phyloP scores from a whole-genome alignment of 1,284 basidiomycete genomes.

The Malassezia psittaci region DNA sequence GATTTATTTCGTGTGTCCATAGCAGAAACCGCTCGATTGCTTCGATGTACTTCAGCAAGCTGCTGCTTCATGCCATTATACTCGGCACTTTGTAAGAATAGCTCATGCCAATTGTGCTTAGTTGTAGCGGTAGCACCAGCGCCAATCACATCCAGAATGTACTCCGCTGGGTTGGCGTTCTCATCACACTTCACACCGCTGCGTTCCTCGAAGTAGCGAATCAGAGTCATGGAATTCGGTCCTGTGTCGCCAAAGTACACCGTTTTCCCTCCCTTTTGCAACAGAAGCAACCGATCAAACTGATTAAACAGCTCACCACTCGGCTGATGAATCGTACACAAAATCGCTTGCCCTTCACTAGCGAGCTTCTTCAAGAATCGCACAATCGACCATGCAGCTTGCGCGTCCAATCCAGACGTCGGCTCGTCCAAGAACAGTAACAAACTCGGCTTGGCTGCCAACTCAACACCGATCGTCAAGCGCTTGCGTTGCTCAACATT shows the following conservation, averaged over 20 bases:
- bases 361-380: conserved; percentile 47
- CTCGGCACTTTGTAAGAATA: conserved; percentile 27
- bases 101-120: conserved; percentile 35
- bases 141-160: conserved; percentile 41
- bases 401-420: conserved; percentile 32
- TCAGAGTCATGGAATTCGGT: conserved; percentile 54
- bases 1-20: conserved; percentile 5
- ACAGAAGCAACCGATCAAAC: conserved; percentile 32
- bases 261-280: conserved; percentile 33
- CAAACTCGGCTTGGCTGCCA: conserved; percentile 35
- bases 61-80: conserved; percentile 17
- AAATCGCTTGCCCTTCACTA: conserved; percentile 41
- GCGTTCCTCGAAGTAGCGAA: conserved; percentile 61
- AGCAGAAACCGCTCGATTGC: conserved; percentile 1
- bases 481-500: conserved; percentile 37
- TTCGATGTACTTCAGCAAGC: conserved; percentile 17
- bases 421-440: conserved; percentile 43
- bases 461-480: conserved; percentile 36
- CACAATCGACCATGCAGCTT: conserved; percentile 31
- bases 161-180: conserved; percentile 38
- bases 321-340: conserved; percentile 49
- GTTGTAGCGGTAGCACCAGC: conserved; percentile 36
- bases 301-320: conserved; percentile 36
- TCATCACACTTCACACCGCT: conserved; percentile 52
- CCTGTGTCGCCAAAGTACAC: conserved; percentile 62